Conservation (phyloP, 1,284 basidiomycete species). For the Papiliotrema nemorosa region DNA sequence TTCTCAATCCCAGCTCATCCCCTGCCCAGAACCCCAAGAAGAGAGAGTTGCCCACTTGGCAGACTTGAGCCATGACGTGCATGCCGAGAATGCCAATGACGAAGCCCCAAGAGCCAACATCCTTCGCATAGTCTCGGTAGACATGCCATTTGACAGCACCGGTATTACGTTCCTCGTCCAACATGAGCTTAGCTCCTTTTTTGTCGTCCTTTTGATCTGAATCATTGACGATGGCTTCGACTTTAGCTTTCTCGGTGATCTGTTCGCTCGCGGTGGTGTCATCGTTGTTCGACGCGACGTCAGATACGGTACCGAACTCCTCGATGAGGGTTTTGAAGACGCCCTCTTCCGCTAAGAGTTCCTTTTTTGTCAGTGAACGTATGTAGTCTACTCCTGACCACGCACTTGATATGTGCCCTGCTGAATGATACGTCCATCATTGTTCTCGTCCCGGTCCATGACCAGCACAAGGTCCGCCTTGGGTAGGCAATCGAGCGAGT, state of each 20-base stretch:
- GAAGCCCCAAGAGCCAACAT: slow-evolving; percentile 15
- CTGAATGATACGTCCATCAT: slow-evolving; percentile 52
- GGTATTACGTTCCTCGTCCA: slow-evolving; percentile 34
- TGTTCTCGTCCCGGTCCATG: slow-evolving; percentile 15
- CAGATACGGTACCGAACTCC: slow-evolving; percentile 13
- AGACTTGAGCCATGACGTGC: slow-evolving; percentile 22
- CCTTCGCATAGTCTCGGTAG: slow-evolving; percentile 21
- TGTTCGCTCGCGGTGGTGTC: too few species aligned
- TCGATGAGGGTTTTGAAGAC: slow-evolving; percentile 11
- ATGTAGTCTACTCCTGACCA: neutral
- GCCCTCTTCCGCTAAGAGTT: slow-evolving; percentile 7
- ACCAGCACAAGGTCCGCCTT: slow-evolving; percentile 28
- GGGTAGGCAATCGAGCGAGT: slow-evolving; percentile 64
- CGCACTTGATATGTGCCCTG: slow-evolving; percentile 37
- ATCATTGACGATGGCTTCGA: slow-evolving; percentile 5
- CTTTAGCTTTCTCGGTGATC: neutral
- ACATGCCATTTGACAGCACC: slow-evolving; percentile 28
- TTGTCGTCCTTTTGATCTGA: neutral
- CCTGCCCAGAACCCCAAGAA: slow-evolving; percentile 40
- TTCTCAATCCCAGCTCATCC: slow-evolving; percentile 20
- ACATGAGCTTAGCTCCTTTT: slow-evolving; percentile 57
- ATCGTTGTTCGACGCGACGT: too few species aligned
- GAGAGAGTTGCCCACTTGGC: slow-evolving; percentile 28
- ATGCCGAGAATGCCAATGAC: slow-evolving; percentile 13
- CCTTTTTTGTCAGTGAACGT: slow-evolving; percentile 6